These are phyloP conservation scores for Lentinula guzmanii DNA, from an alignment of 768 basidiomycete species.

Conservation along the genomic window DNA sequence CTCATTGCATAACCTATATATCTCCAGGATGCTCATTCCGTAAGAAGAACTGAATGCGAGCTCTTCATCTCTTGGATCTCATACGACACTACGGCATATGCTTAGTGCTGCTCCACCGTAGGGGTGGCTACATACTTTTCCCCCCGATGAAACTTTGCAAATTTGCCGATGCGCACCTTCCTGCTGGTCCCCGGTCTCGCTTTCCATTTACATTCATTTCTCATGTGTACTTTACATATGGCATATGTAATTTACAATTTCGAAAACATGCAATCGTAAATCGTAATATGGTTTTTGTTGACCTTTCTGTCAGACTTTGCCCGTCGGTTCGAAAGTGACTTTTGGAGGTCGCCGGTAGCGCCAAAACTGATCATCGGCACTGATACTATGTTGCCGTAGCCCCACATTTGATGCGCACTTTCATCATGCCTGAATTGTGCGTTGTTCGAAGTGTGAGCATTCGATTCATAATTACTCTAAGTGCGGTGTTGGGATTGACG, in stretches of 20 bases:
- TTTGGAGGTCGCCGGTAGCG: too few species aligned
- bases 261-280: not conserved
- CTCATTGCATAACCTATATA: not conserved
- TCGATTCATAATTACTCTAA: too few species aligned
- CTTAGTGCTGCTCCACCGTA: not conserved
- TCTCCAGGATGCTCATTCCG: slow-evolving; percentile 90
- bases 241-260: slow-evolving; percentile 1
- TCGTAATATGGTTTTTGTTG: not conserved
- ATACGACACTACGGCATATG: not conserved
- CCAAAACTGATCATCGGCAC: too few species aligned
- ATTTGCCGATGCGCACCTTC: not conserved
- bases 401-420: too few species aligned
- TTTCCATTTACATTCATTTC: slow-evolving; percentile 2
- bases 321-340: too few species aligned
- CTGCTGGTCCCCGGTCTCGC: not conserved
- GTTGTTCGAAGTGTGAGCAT: too few species aligned
- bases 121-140: not conserved
- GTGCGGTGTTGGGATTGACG: too few species aligned
- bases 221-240: slow-evolving; percentile 5
- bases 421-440: too few species aligned
- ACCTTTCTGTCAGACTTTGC: not conserved
- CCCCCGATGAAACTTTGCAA: not conserved
- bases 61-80: not conserved
- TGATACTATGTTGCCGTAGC: too few species aligned
- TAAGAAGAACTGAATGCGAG: slow-evolving; percentile 70